Percentiles rank a stretch among this genome's conserved stretches.
Conservation (phyloP, 2,329 filamentous ascomycete genomes). For the Lizonia empirigonia region DNA sequence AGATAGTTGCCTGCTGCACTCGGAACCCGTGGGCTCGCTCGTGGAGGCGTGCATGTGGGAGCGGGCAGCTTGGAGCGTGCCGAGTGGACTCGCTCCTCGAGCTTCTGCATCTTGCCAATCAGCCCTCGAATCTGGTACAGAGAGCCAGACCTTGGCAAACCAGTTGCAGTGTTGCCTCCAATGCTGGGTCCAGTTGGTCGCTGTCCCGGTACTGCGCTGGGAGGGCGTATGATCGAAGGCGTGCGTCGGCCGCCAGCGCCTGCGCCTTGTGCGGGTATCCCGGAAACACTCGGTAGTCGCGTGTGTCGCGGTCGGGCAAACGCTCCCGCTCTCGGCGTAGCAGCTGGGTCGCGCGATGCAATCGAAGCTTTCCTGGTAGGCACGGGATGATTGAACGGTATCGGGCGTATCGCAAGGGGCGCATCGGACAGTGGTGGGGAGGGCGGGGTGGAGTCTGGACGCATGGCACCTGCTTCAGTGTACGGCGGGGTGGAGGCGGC, state of each 20-base stretch:
- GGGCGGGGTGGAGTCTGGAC: conserved; percentile 79
- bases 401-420: conserved; percentile 61
- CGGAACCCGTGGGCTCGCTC: conserved; percentile 72
- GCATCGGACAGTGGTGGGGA: conserved; percentile 93
- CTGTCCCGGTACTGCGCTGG: conserved; percentile 36
- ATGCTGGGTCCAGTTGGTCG: conserved; percentile 52
- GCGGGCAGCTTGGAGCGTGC: conserved; percentile 90
- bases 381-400: conserved; percentile 50
- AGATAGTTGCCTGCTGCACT: conserved; percentile 57
- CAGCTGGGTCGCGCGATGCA: conserved; percentile 54
- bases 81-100: conserved; percentile 91
- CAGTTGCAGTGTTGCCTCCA: conserved; percentile 53
- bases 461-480: conserved; percentile 64
- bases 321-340: conserved; percentile 61
- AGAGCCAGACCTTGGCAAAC: conserved; percentile 68
- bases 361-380: conserved; percentile 52
- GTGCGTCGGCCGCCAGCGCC: conserved; percentile 49
- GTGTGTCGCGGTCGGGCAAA: conserved; percentile 57
- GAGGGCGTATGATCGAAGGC: conserved; percentile 49
- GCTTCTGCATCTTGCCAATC: conserved; percentile 94
- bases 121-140: conserved; percentile 91
- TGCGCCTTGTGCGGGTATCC: conserved; percentile 42
- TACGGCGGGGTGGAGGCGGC: conserved; percentile 84
- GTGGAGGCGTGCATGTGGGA: conserved; percentile 76
- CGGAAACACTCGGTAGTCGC: conserved; percentile 65